phyloP scores from a whole-genome alignment of 1,284 basidiomycete species.

The Ceratobasidium sp. region DNA sequence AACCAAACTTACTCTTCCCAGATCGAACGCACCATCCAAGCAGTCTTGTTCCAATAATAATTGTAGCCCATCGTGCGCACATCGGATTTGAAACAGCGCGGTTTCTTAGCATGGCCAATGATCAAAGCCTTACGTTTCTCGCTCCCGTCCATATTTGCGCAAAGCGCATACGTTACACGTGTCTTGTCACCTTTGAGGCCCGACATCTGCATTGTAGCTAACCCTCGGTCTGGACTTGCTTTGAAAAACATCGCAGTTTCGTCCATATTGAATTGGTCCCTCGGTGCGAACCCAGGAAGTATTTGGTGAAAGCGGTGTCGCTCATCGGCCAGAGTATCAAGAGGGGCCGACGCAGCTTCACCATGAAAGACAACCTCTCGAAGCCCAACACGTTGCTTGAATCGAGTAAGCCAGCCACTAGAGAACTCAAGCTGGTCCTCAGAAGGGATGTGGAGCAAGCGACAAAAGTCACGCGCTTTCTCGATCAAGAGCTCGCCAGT shows the following conservation, averaged over 20 bases:
- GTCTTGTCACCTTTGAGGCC: constrained; percentile 47
- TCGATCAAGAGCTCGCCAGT: constrained; percentile 1
- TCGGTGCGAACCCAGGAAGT: constrained; percentile 42
- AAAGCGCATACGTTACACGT: constrained; percentile 52
- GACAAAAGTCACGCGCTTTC: constrained; percentile 17
- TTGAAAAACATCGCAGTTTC: constrained; percentile 55
- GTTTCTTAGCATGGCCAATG: constrained; percentile 52
- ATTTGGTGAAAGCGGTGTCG: constrained; percentile 1
- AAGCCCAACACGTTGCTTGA: constrained; percentile 42
- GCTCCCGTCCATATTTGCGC: constrained; percentile 53
- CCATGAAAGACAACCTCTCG: constrained; percentile 51
- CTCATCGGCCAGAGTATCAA: constrained; percentile 6
- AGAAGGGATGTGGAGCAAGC: neutral
- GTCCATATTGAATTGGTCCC: constrained; percentile 57
- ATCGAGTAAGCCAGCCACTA: neutral
- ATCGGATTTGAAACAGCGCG: constrained; percentile 49
- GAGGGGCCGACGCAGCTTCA: constrained; percentile 3
- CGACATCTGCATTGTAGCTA: constrained; percentile 47
- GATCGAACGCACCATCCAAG: constrained; percentile 54
- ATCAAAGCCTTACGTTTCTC: constrained; percentile 51
- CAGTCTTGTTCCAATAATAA: constrained; percentile 53
- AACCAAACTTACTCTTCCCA: constrained; percentile 42
- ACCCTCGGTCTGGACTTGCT: constrained; percentile 48
- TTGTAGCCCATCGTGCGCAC: constrained; percentile 51
- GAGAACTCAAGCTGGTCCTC: neutral